Evolutionary conservation across 306 rosid species (phyloP).

Genomic region (Quercus bicolor): DNA sequence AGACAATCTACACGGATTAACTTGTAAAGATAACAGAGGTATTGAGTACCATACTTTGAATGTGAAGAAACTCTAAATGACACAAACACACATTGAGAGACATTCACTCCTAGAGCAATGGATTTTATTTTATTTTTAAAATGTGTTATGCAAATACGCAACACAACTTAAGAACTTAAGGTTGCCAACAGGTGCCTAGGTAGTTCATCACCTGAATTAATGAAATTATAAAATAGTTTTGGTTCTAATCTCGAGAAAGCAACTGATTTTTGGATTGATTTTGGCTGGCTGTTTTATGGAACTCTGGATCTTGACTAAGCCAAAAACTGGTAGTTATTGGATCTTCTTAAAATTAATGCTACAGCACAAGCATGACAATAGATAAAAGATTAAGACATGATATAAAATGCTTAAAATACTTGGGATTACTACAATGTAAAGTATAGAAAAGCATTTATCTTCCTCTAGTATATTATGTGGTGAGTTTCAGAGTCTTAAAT

Average conservation of each 20-base stretch:
- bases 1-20: not conserved
- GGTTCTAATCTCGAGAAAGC: too few species aligned
- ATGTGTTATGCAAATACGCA: not conserved
- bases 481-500: not conserved
- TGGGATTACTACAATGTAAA: not conserved
- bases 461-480: not conserved
- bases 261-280: too few species aligned
- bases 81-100: not conserved
- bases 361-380: not conserved
- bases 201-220: not conserved
- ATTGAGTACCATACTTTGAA: not conserved
- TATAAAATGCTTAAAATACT: not conserved
- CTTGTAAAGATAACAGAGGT: not conserved
- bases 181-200: not conserved
- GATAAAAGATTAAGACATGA: not conserved
- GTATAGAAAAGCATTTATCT: not conserved
- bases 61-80: not conserved
- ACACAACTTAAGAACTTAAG: not conserved
- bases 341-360: not conserved
- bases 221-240: too few species aligned
- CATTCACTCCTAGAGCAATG: not conserved
- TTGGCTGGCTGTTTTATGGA: too few species aligned
- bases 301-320: too few species aligned
- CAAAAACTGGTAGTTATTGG: not conserved
- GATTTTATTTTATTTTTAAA: not conserved